Conservation (phyloP, 768 basidiomycete species). For the Tricholoma sp. region DNA sequence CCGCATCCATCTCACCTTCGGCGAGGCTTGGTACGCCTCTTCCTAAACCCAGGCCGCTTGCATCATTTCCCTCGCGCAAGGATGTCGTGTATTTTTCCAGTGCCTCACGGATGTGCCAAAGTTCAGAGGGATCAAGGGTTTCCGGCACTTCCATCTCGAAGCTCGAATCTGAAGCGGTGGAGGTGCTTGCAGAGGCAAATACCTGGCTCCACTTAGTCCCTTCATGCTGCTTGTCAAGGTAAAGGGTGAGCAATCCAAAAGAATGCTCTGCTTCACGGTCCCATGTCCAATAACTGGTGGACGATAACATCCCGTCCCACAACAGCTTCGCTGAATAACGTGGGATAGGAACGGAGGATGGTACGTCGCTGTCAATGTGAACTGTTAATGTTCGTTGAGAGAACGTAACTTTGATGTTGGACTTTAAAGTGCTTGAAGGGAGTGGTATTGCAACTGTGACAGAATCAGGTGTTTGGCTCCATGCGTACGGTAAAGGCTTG, state of each 20-base stretch:
- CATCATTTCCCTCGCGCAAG: slow-evolving; percentile 52
- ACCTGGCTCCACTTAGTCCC: slow-evolving; percentile 85
- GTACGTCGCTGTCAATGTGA: slow-evolving; percentile 41
- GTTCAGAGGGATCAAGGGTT: slow-evolving; percentile 80
- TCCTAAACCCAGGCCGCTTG: slow-evolving; percentile 59
- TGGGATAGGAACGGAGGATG: slow-evolving; percentile 40
- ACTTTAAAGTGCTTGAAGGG: slow-evolving; percentile 61
- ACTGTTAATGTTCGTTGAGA: slow-evolving; percentile 61
- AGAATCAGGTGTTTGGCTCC: slow-evolving; percentile 84
- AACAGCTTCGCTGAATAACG: slow-evolving; percentile 56
- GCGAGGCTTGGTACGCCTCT: slow-evolving; percentile 73
- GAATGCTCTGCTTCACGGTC: slow-evolving; percentile 68
- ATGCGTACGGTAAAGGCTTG: slow-evolving; percentile 81
- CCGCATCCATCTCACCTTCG: slow-evolving; percentile 88
- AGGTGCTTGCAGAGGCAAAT: slow-evolving; percentile 52
- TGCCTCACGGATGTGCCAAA: slow-evolving; percentile 71
- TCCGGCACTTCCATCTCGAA: slow-evolving; percentile 69
- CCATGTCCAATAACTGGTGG: slow-evolving; percentile 91
- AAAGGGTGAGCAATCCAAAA: slow-evolving; percentile 71
- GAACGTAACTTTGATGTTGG: slow-evolving; percentile 63
- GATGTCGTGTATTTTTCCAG: slow-evolving; percentile 83
- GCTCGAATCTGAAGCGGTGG: slow-evolving; percentile 20
- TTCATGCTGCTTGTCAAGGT: slow-evolving; percentile 82
- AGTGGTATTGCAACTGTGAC: slow-evolving; percentile 81
- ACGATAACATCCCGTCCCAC: slow-evolving; percentile 77